A percentile compares a stretch with the other conserved stretches of the same genome.
These are phyloP conservation scores for Plectosphaerella plurivora DNA, from an alignment of 2,329 filamentous ascomycete species.

Conservation along the genomic window DNA sequence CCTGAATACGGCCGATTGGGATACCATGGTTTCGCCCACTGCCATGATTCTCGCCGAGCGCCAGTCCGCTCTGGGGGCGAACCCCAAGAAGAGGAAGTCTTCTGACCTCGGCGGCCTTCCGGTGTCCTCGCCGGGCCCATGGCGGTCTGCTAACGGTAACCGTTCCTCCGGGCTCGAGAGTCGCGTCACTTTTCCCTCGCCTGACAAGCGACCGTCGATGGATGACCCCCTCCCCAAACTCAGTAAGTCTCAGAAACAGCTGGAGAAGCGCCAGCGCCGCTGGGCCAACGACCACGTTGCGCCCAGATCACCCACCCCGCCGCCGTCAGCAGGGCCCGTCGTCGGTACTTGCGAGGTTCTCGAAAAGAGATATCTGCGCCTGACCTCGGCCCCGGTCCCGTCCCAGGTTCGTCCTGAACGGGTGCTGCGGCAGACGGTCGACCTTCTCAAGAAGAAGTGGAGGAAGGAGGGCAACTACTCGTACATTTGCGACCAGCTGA, in stretches of 20 bases:
- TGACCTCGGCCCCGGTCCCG: slow-evolving; percentile 85
- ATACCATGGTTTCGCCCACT: slow-evolving; percentile 77
- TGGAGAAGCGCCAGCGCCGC: slow-evolving; percentile 85
- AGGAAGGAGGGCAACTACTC: slow-evolving; percentile 87
- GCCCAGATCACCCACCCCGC: slow-evolving; percentile 52
- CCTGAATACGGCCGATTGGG: slow-evolving; percentile 77
- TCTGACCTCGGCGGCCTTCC: slow-evolving; percentile 55
- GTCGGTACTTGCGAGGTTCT: slow-evolving; percentile 78
- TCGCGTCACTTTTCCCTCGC: slow-evolving; percentile 62
- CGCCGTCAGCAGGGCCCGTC: slow-evolving; percentile 63
- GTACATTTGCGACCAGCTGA: slow-evolving; percentile 99
- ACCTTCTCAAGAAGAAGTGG: slow-evolving; percentile 92
- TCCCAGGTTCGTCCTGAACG: slow-evolving; percentile 81
- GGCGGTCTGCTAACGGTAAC: slow-evolving; percentile 64
- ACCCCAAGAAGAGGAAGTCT: slow-evolving; percentile 76
- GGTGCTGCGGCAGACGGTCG: slow-evolving; percentile 78
- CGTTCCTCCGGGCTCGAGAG: slow-evolving; percentile 57
- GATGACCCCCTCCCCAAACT: slow-evolving; percentile 40
- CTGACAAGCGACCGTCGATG: slow-evolving; percentile 39
- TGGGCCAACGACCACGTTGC: slow-evolving; percentile 62
- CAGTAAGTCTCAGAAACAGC: slow-evolving; percentile 82
- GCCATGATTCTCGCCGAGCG: slow-evolving; percentile 54
- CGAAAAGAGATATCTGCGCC: slow-evolving; percentile 91
- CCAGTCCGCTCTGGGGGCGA: slow-evolving; percentile 22
- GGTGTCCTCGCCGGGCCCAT: slow-evolving; percentile 55